A percentile compares a stretch with the other conserved stretches of the same genome.
These are phyloP conservation scores for Cyclotella kingstonii DNA, from an alignment of 108 stramenopile species.

Conservation along the genomic window DNA sequence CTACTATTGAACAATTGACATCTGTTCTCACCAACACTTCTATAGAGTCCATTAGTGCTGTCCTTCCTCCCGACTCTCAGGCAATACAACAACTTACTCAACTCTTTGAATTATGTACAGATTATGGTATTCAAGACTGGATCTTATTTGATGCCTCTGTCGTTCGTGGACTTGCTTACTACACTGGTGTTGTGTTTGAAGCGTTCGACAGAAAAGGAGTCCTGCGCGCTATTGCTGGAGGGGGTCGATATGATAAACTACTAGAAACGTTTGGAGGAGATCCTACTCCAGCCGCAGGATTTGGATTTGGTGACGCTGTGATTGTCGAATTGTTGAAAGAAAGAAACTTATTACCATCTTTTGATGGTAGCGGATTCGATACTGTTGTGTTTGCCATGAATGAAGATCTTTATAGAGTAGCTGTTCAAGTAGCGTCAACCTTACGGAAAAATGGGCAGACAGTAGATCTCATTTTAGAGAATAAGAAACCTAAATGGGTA, in stretches of 20 bases:
- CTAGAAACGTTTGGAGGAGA: slow-evolving; percentile 96
- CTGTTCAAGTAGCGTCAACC: slow-evolving; percentile 59
- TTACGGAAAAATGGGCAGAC: slow-evolving; percentile 75
- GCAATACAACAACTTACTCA: slow-evolving; percentile 83
- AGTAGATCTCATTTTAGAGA: slow-evolving; percentile 91
- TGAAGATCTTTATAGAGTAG: slow-evolving; percentile 57
- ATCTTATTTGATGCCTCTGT: slow-evolving; percentile 95
- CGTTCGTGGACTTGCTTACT: slow-evolving; percentile 96
- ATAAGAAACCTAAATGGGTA: slow-evolving; percentile 93
- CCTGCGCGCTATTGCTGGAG: slow-evolving; percentile 97
- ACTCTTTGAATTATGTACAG: slow-evolving; percentile 74
- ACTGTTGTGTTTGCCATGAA: slow-evolving; percentile 85
- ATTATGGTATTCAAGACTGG: slow-evolving; percentile 91
- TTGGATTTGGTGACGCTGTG: slow-evolving; percentile 99
- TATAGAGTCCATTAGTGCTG: slow-evolving; percentile 71
- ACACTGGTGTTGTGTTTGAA: slow-evolving; percentile 98
- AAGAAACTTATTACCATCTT: slow-evolving; percentile 84
- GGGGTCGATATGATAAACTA: slow-evolving; percentile 95
- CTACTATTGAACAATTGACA: slow-evolving; percentile 79
- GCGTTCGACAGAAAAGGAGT: slow-evolving; percentile 94
- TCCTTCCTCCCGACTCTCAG: slow-evolving; percentile 79
- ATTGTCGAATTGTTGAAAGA: slow-evolving; percentile 95
- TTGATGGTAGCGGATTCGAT: slow-evolving; percentile 72
- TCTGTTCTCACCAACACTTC: slow-evolving; percentile 84
- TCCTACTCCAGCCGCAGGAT: slow-evolving; percentile 92